Conservation (phyloP, 2,329 filamentous ascomycete species). For the Colletotrichum tropicicola region DNA sequence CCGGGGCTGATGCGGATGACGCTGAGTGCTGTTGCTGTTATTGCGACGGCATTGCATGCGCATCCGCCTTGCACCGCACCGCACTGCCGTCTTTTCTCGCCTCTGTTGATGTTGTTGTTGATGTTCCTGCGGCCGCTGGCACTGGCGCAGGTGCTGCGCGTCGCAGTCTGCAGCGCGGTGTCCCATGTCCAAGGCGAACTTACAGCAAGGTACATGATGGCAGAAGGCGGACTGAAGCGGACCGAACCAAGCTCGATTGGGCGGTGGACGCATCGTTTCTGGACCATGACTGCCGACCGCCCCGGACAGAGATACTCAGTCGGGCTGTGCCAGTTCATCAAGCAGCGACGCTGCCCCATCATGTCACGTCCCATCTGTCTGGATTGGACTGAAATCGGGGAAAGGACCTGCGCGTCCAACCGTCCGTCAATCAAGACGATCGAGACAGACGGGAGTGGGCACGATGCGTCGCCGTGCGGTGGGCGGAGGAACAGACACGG, state of each 20-base stretch:
- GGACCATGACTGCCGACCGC: slow-evolving; percentile 20
- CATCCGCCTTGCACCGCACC: slow-evolving; percentile 5
- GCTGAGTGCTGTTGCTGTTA: not conserved
- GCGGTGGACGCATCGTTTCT: slow-evolving; percentile 7
- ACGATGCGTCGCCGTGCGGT: not conserved
- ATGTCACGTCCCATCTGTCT: slow-evolving; percentile 18
- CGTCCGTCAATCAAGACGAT: slow-evolving; percentile 20
- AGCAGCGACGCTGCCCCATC: slow-evolving; percentile 29
- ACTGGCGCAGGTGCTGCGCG: slow-evolving; percentile 1
- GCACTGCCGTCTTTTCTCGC: not conserved
- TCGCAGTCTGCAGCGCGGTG: slow-evolving; percentile 18
- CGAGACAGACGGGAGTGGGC: slow-evolving; percentile 3
- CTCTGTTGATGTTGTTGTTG: not conserved
- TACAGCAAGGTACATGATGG: not conserved
- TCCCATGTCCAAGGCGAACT: slow-evolving; percentile 15
- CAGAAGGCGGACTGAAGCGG: slow-evolving; percentile 16
- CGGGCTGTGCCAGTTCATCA: slow-evolving; percentile 29
- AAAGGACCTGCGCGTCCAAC: slow-evolving; percentile 15
- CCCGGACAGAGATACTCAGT: slow-evolving; percentile 26
- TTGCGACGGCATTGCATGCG: not conserved
- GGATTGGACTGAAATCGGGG: slow-evolving; percentile 18
- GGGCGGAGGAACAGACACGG: slow-evolving; percentile 21
- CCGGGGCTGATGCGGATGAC: not conserved
- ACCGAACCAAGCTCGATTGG: slow-evolving; percentile 19
- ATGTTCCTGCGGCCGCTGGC: not conserved